phyloP scores from a whole-genome alignment of 148 eudicot genomes.

The Vaccinium corymbosum region DNA sequence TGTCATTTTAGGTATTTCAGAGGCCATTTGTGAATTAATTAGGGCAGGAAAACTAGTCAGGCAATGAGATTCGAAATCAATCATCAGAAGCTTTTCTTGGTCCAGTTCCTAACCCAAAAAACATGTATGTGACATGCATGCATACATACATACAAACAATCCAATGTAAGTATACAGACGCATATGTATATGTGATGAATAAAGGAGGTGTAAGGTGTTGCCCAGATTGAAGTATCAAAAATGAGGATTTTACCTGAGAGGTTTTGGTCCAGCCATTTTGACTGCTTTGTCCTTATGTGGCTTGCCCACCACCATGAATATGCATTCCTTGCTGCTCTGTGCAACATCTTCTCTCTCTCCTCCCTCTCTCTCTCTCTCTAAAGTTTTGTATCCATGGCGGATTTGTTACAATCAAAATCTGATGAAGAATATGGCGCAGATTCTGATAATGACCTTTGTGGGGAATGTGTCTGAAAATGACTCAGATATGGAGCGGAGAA shows the following conservation, averaged over 20 bases:
- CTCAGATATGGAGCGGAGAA: no score
- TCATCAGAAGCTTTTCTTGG: not conserved
- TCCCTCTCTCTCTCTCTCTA: constrained; percentile 13
- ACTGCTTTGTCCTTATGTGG: constrained; percentile 82
- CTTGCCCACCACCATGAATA: constrained; percentile 99
- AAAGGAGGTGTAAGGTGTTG: not conserved
- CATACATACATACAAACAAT: no score
- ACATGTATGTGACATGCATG: not conserved
- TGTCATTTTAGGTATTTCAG: not conserved
- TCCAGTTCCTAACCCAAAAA: not conserved
- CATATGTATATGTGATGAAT: not conserved
- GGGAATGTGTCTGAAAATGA: not conserved
- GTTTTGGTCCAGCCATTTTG: constrained; percentile 88
- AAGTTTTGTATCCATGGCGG: not conserved
- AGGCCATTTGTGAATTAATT: not conserved
- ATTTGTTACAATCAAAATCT: not conserved
- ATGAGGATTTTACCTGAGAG: constrained; percentile 43
- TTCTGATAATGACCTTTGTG: not conserved
- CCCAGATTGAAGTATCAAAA: constrained; percentile 8
- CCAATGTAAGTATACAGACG: not conserved
- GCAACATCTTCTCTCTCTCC: constrained; percentile 49
- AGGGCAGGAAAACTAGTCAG: not conserved
- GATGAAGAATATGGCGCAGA: not conserved
- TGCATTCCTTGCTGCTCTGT: constrained; percentile 79
- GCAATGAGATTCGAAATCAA: not conserved